Conservation (phyloP, 345 rosid species). For the Murraya paniculata region DNA sequence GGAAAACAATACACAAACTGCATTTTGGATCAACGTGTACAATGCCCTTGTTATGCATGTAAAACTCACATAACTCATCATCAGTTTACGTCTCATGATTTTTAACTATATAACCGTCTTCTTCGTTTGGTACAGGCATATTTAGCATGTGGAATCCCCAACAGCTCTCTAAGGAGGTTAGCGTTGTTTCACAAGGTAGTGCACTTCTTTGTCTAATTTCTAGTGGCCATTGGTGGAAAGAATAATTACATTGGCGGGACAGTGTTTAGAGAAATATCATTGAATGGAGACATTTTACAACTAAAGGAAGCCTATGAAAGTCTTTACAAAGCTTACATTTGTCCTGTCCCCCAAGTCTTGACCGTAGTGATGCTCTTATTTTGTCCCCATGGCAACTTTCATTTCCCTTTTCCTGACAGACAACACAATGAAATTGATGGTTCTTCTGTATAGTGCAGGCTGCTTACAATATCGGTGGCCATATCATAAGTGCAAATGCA, state of each 20-base stretch:
- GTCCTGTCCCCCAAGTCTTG: not conserved
- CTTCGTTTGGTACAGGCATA: slow-evolving; percentile 56
- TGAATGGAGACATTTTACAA: not conserved
- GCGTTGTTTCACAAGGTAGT: slow-evolving; percentile 93
- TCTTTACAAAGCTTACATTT: not conserved
- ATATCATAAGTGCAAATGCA: slow-evolving; percentile 71
- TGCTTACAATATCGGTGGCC: slow-evolving; percentile 86
- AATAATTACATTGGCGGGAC: not conserved
- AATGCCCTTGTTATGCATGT: slow-evolving; percentile 96
- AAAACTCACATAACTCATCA: slow-evolving; percentile 20
- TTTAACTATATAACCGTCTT: not conserved
- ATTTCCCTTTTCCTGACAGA: not conserved
- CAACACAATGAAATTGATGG: slow-evolving; percentile 22
- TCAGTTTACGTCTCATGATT: not conserved
- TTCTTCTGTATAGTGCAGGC: slow-evolving; percentile 68
- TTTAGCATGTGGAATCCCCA: slow-evolving; percentile 80
- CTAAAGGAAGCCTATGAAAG: slow-evolving; percentile 3
- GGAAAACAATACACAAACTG: slow-evolving; percentile 55
- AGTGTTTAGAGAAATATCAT: not conserved
- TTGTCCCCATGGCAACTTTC: not conserved
- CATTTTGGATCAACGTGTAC: slow-evolving; percentile 93
- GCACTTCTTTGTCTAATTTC: slow-evolving; percentile 26
- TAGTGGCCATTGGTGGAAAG: not conserved
- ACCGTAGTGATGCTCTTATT: not conserved
- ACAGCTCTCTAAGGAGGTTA: slow-evolving; percentile 63